These are phyloP conservation scores for Anethum foeniculum DNA, from an alignment of 140 eudicot genomes.

Conservation along the genomic window DNA sequence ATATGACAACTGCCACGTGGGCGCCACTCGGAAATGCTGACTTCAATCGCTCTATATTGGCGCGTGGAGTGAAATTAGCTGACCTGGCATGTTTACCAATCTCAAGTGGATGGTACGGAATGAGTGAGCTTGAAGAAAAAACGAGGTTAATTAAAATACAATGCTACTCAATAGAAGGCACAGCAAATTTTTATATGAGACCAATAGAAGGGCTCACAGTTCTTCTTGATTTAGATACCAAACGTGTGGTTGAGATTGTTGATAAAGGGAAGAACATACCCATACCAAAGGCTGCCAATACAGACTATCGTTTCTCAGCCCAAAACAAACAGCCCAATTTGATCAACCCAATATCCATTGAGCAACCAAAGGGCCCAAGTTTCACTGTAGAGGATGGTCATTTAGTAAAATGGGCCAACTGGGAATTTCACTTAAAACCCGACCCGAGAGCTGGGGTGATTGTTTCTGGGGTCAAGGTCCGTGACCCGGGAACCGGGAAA, in stretches of 20 bases:
- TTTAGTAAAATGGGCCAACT: constrained; percentile 84
- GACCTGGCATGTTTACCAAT: constrained; percentile 87
- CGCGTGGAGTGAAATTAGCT: constrained; percentile 65
- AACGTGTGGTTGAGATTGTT: constrained; percentile 55
- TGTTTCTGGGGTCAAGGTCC: constrained; percentile 64
- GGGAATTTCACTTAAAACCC: constrained; percentile 95
- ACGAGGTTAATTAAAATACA: constrained; percentile 79
- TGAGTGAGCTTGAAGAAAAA: constrained; percentile 42
- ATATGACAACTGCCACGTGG: constrained; percentile 71
- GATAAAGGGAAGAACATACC: constrained; percentile 81
- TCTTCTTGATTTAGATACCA: constrained; percentile 71
- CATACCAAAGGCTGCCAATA: constrained; percentile 74
- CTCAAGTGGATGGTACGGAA: constrained; percentile 75
- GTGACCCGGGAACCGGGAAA: constrained; percentile 62
- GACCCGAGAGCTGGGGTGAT: constrained; percentile 94
- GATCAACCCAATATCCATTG: constrained; percentile 83
- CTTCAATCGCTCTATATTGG: constrained; percentile 68
- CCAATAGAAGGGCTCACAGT: constrained; percentile 98
- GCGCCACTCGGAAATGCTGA: constrained; percentile 68
- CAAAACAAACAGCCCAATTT: constrained; percentile 36
- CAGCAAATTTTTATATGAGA: constrained; percentile 90
- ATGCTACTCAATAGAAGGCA: constrained; percentile 66
- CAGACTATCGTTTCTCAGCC: constrained; percentile 78
- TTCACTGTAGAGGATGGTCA: constrained; percentile 54
- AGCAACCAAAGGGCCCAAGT: constrained; percentile 96